Base-by-base conservation (phyloP, 2,329 filamentous ascomycete genomes). In the Hypoxylon sp. region DNA sequence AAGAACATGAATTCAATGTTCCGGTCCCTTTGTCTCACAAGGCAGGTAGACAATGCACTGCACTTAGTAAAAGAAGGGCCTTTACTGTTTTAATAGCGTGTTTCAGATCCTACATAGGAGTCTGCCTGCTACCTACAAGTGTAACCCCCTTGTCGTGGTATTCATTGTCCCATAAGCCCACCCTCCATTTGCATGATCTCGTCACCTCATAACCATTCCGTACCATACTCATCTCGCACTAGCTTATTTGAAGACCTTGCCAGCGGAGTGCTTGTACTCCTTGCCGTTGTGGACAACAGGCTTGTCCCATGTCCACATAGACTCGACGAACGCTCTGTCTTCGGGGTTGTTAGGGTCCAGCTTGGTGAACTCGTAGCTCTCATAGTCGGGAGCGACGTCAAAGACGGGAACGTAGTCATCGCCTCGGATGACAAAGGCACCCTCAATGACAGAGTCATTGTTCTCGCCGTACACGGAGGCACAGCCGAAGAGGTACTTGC, bases 241-340 rank as follows among this genome's bases (percentile, higher is more conserved):
- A 72, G 68, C 86, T 89, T 97, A 98, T 89, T 98, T 98, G 92
- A 98, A 98, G 82, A 98, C 94, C 90, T 98, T 98, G 82, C 96
- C 96, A 79, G 94, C 91, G 80, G 92, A 92, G 86, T 92, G 93
- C 82, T 90, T 85, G 85, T 94, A 97, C 80, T 91, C 88, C 92
- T 98, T 98, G 86, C 92, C 95, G 79, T 92, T 83, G 78, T 94
- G 88, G 73, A 84, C 85, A 78, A 94, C 85, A 74, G 92, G 90
- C 86, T 93, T 92, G 83, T 98, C 96, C 93, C 94, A 97, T 71
- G 89, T 86, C 96, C 96, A 99, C 84, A 91, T 87, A 81, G 92
- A 90, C 80, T 96, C 90, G 79, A 99, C 86, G 81, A 92, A 94
- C 81, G 92, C 91, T 80, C 88, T 90, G 88, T 98, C 93, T 83